Evolutionary conservation across 2,329 filamentous ascomycete genomes (phyloP).

Genomic region (Pseudogymnoascus sp.): DNA sequence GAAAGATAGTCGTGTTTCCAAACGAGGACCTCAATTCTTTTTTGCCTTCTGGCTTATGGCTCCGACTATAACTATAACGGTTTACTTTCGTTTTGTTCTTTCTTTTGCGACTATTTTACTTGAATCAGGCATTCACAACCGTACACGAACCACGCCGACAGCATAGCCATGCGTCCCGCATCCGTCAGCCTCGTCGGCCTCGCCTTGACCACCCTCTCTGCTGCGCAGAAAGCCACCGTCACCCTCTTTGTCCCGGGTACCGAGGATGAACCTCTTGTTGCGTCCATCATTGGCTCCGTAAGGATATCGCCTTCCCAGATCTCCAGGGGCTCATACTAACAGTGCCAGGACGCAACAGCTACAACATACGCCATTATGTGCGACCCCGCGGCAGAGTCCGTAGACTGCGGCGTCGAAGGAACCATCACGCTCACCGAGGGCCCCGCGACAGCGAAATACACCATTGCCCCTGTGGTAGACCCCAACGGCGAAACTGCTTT

Average conservation of each 20-base stretch:
- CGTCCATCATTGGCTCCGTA: constrained; percentile 17
- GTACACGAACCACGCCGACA: constrained; percentile 9
- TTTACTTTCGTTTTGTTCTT: background rate
- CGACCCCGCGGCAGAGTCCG: constrained; percentile 6
- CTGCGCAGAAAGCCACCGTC: constrained; percentile 18
- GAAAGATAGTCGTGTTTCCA: background rate
- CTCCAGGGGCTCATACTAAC: background rate
- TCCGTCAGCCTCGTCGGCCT: constrained; percentile 17
- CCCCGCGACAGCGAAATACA: constrained; percentile 15
- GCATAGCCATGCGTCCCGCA: constrained; percentile 16
- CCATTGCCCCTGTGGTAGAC: constrained; percentile 12
- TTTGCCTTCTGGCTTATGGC: background rate
- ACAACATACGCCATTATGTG: constrained; percentile 21
- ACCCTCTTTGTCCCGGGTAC: constrained; percentile 18
- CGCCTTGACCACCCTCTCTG: constrained; percentile 16
- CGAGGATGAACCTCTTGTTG: constrained; percentile 17
- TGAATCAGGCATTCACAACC: background rate
- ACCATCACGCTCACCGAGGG: constrained; percentile 18
- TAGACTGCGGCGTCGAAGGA: constrained; percentile 13
- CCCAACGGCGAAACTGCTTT: constrained; percentile 13
- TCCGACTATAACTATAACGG: background rate
- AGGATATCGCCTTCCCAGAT: background rate
- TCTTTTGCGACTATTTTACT: background rate
- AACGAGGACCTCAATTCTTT: constrained; percentile 6
- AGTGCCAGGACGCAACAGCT: constrained; percentile 16